Percentiles rank a stretch among this genome's conserved stretches.
Conservation (phyloP, 306 rosid genomes). For the Hippophae rhamnoides region DNA sequence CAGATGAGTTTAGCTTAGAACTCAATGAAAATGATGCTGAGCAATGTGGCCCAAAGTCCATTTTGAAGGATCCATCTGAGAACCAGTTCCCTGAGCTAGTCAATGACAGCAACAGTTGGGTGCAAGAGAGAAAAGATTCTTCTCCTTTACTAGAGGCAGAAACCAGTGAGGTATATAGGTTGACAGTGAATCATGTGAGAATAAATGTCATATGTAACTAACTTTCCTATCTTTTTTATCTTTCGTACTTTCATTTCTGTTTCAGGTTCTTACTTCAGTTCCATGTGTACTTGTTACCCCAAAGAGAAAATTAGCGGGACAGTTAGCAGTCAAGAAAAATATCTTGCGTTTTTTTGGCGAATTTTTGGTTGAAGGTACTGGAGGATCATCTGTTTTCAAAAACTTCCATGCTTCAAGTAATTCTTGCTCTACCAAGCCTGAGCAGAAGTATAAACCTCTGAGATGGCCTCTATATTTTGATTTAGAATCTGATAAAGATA, state of each 20-base stretch:
- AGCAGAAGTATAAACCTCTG: conserved; percentile 47
- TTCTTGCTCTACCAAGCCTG: conserved; percentile 55
- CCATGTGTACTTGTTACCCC: conserved; percentile 78
- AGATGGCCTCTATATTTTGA: conserved; percentile 53
- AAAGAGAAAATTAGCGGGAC: conserved; percentile 89
- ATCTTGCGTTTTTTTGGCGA: conserved; percentile 86
- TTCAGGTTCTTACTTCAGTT: conserved; percentile 79
- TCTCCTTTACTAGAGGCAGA: conserved; percentile 56
- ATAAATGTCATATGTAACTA: too few species aligned
- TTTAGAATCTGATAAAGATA: conserved; percentile 50
- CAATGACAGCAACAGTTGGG: conserved; percentile 50
- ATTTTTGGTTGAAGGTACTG: conserved; percentile 88
- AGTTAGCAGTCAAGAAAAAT: conserved; percentile 84
- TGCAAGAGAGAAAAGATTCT: conserved; percentile 54
- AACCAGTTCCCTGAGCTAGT: conserved; percentile 40
- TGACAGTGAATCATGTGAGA: too few species aligned
- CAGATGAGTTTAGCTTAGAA: conserved; percentile 74
- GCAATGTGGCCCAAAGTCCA: conserved; percentile 37
- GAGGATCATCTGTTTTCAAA: conserved; percentile 79
- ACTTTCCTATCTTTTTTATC: conserved; percentile 6
- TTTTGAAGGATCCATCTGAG: conserved; percentile 45
- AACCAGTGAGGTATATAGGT: conserved; percentile 60
- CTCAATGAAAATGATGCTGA: conserved; percentile 46
- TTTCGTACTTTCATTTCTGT: conserved; percentile 17
- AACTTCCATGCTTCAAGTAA: conserved; percentile 51